A percentile compares a stretch with the other conserved stretches of the same genome.
Conservation (phyloP, 192 early-diverging fungal species). For the Allomyces macrogynus region DNA sequence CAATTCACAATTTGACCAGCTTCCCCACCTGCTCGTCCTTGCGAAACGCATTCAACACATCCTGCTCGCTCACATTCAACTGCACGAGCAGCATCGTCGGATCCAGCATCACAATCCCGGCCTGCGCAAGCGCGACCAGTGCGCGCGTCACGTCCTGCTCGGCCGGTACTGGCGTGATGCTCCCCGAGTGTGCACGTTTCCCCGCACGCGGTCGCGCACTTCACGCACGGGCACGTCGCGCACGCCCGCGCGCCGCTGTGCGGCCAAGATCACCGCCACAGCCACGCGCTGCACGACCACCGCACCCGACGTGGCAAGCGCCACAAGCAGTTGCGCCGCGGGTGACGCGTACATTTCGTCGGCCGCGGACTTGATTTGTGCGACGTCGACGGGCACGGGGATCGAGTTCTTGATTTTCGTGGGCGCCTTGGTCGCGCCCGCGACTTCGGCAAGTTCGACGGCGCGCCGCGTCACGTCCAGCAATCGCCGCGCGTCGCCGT, state of each 20-base stretch:
- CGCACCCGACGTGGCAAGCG: conserved; percentile 22
- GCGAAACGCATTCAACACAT: conserved; percentile 54
- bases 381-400: conserved; percentile 30
- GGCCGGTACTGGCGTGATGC: conserved; percentile 31
- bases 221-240: conserved; percentile 55
- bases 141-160: conserved; percentile 44
- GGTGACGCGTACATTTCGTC: conserved; percentile 75
- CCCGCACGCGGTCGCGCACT: conserved; percentile 40
- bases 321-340: conserved; percentile 40
- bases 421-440: conserved; percentile 5
- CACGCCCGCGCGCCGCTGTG: conserved; percentile 39
- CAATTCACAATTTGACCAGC: not conserved
- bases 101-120: not conserved
- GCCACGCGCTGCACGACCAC: conserved; percentile 66
- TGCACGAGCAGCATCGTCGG: conserved; percentile 26
- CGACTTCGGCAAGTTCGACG: conserved; percentile 44
- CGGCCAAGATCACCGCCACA: conserved; percentile 43
- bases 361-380: conserved; percentile 53
- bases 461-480: conserved; percentile 83
- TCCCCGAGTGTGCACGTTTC: conserved; percentile 48
- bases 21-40: conserved; percentile 13
- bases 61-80: conserved; percentile 52
- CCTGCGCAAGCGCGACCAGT: conserved; percentile 27
- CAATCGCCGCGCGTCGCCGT: conserved; percentile 83
- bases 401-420: conserved; percentile 8